A percentile compares a stretch with the other conserved stretches of the same genome.
These are phyloP conservation scores for Lichtheimia hyalospora DNA, from an alignment of 371 early-diverging fungal species.

Conservation along the genomic window DNA sequence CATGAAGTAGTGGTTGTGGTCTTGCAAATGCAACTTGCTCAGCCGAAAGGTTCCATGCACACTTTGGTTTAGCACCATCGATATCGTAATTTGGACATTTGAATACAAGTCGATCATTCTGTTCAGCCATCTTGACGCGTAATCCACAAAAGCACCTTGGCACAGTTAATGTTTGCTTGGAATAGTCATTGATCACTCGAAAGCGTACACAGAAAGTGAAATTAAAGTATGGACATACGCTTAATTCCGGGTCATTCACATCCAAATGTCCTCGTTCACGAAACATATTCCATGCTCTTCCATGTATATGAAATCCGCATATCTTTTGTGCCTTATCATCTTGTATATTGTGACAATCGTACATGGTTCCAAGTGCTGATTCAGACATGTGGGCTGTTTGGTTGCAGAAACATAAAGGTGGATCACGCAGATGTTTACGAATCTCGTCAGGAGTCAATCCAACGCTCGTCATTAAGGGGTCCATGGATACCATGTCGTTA, in stretches of 20 bases:
- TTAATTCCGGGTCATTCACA: conserved; percentile 30
- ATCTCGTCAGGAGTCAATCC: conserved; percentile 1
- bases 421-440: conserved; percentile 3
- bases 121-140: conserved; percentile 10
- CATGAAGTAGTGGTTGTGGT: neutral
- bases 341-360: conserved; percentile 24
- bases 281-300: conserved; percentile 31
- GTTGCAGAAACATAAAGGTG: conserved; percentile 37
- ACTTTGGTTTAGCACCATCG: conserved; percentile 26
- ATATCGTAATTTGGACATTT: conserved; percentile 27
- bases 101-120: conserved; percentile 15
- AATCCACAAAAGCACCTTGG: conserved; percentile 22
- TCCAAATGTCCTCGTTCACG: conserved; percentile 8
- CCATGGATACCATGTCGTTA: too few species aligned
- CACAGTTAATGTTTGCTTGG: conserved; percentile 1
- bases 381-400: conserved; percentile 23
- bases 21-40: conserved; percentile 26
- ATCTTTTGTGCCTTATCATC: conserved; percentile 2
- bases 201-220: conserved; percentile 48
- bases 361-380: conserved; percentile 24
- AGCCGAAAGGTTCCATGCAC: conserved; percentile 29
- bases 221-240: conserved; percentile 42
- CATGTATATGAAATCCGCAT: conserved; percentile 53
- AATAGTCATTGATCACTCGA: conserved; percentile 19
- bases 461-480: too few species aligned